Percentiles rank a stretch among this genome's conserved stretches.
Evolutionary conservation across 305 asterid genomes (phyloP).

Genomic region (Fraxinus baroniana): DNA sequence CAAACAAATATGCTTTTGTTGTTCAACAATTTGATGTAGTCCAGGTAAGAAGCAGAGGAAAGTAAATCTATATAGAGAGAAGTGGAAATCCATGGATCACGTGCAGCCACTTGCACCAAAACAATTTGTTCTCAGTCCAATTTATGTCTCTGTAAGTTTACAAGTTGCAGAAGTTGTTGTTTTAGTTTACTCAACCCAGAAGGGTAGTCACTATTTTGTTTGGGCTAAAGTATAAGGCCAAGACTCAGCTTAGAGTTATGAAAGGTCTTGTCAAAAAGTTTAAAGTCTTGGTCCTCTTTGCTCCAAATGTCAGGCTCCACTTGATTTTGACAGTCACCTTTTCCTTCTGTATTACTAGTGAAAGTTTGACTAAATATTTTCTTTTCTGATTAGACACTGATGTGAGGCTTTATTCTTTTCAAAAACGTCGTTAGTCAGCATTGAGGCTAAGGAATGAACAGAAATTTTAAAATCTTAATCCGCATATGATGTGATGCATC

Average conservation of each 20-base stretch:
- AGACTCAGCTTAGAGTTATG: not conserved
- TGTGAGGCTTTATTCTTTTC: no score
- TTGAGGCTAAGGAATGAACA: no score
- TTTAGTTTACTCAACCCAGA: not conserved
- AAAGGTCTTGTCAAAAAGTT: not conserved
- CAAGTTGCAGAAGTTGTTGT: not conserved
- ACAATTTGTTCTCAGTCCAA: not conserved
- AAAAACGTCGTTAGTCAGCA: no score
- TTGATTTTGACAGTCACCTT: not conserved
- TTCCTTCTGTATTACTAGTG: not conserved
- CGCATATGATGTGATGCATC: no score
- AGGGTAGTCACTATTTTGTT: not conserved
- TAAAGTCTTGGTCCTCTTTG: not conserved
- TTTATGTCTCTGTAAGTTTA: not conserved
- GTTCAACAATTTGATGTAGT: not conserved
- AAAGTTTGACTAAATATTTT: not conserved
- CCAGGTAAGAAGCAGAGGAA: not conserved
- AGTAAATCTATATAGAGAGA: not conserved
- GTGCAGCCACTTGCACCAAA: not conserved
- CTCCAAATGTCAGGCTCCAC: not conserved
- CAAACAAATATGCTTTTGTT: not conserved
- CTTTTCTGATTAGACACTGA: not conserved
- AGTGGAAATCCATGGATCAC: not conserved
- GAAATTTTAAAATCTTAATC: no score
- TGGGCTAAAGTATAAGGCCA: not conserved